phyloP scores from a whole-genome alignment of 228 moss, liverwort and hornwort genomes.

The Sphagnum magellanicum region DNA sequence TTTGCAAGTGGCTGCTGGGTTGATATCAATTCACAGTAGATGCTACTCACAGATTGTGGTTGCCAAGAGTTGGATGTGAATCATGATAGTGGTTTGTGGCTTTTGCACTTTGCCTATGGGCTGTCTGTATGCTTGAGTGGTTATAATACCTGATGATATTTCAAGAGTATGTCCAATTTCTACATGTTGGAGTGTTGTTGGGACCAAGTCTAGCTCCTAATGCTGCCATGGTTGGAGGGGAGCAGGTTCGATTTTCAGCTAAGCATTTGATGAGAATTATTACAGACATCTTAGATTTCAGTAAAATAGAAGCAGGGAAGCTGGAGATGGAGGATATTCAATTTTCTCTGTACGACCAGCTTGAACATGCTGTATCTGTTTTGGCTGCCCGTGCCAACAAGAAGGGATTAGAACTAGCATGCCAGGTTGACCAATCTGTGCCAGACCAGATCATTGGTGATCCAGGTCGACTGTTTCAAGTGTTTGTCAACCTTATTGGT shows the following conservation, averaged over 20 bases:
- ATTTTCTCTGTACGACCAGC: slow-evolving; percentile 59
- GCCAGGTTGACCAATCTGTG: slow-evolving; percentile 50
- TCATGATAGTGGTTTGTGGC: too few relatives aligned
- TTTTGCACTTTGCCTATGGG: too few relatives aligned
- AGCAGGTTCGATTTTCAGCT: slow-evolving; percentile 48
- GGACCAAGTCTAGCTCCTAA: neutral
- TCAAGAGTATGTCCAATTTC: neutral
- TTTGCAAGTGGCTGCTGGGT: too few relatives aligned
- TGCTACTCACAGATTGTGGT: neutral
- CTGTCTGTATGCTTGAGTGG: too few relatives aligned
- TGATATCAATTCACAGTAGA: too few relatives aligned
- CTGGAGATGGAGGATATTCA: slow-evolving; percentile 68
- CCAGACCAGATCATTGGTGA: slow-evolving; percentile 74
- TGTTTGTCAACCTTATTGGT: slow-evolving; percentile 70
- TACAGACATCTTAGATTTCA: slow-evolving; percentile 61
- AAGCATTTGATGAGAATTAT: slow-evolving; percentile 61
- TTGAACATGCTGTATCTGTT: slow-evolving; percentile 66
- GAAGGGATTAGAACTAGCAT: slow-evolving; percentile 66
- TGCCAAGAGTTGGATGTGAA: neutral
- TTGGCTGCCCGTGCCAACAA: slow-evolving; percentile 64
- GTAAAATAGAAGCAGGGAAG: slow-evolving; percentile 68
- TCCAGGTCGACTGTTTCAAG: slow-evolving; percentile 62
- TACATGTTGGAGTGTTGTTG: neutral
- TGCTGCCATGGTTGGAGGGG: slow-evolving; percentile 5
- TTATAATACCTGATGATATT: neutral